A percentile compares a stretch with the other conserved stretches of the same genome.
Evolutionary conservation across 768 basidiomycete genomes (phyloP).

Genomic region (Auriscalpium orientale): DNA sequence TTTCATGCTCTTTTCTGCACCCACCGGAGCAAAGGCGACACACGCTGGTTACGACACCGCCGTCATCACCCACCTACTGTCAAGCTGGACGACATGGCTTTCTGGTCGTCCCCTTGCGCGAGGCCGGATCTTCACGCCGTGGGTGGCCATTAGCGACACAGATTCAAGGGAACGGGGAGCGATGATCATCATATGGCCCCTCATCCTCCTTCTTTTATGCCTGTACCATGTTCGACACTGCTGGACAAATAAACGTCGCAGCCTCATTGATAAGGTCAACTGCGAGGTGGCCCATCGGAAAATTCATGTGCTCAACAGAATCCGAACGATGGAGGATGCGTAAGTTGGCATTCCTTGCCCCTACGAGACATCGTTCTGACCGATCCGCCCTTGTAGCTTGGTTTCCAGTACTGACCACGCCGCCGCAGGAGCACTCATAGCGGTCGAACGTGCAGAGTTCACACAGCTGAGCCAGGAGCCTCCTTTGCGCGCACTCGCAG

Average conservation of each 20-base stretch:
- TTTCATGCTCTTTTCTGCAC: slow-evolving; percentile 25
- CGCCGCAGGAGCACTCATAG: not conserved
- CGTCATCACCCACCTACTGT: slow-evolving; percentile 13
- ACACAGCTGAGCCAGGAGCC: too few relatives aligned
- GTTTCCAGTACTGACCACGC: too few relatives aligned
- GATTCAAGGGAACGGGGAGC: slow-evolving; percentile 25
- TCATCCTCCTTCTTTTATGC: slow-evolving; percentile 26
- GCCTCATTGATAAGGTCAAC: not conserved
- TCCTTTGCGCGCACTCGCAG: not conserved
- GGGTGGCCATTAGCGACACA: slow-evolving; percentile 24
- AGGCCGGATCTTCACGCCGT: slow-evolving; percentile 21
- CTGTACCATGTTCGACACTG: slow-evolving; percentile 27
- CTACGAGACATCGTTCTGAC: too few relatives aligned
- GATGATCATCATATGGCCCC: slow-evolving; percentile 21
- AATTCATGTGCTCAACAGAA: not conserved
- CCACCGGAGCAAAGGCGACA: slow-evolving; percentile 18
- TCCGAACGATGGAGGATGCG: not conserved
- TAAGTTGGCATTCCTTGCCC: too few relatives aligned
- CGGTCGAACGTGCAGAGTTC: not conserved
- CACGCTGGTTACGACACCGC: slow-evolving; percentile 21
- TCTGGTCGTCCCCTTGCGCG: not conserved
- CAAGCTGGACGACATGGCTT: not conserved
- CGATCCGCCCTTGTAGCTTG: too few relatives aligned
- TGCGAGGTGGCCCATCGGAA: too few relatives aligned
- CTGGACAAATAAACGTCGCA: slow-evolving; percentile 22